phyloP scores from a whole-genome alignment of 495 filamentous ascomycete species.

The Penicillium cosmopolitanum region DNA sequence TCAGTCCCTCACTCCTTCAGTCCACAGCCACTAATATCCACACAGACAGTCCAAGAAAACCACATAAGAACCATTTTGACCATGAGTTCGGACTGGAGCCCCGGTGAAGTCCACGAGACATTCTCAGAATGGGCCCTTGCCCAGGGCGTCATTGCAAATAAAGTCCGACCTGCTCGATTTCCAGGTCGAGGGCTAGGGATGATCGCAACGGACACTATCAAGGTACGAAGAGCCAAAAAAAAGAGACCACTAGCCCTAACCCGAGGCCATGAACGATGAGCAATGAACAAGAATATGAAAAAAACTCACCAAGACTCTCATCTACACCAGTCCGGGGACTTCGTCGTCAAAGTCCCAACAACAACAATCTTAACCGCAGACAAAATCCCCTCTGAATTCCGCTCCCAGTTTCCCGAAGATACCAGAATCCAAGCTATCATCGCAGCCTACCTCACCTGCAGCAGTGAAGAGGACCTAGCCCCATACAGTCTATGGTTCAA shows the following conservation, averaged over 20 bases:
- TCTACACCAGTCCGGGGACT: slow-evolving; percentile 24
- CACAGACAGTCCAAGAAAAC: neutral
- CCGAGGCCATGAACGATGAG: neutral
- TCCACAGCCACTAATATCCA: neutral
- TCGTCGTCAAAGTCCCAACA: slow-evolving; percentile 57
- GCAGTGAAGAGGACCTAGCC: slow-evolving; percentile 33
- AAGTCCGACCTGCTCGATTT: slow-evolving; percentile 61
- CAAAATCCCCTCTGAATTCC: slow-evolving; percentile 54
- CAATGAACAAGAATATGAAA: neutral
- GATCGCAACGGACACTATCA: slow-evolving; percentile 64
- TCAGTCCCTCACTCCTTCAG: neutral
- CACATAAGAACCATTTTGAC: neutral
- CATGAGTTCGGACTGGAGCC: slow-evolving; percentile 42
- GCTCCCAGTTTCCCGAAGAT: slow-evolving; percentile 47
- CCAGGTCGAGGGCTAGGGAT: slow-evolving; percentile 75
- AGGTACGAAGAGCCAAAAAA: slow-evolving; percentile 47
- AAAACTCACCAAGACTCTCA: neutral
- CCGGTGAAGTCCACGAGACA: slow-evolving; percentile 50
- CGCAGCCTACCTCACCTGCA: slow-evolving; percentile 68
- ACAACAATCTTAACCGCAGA: slow-evolving; percentile 63
- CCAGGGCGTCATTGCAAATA: slow-evolving; percentile 60
- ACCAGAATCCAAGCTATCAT: slow-evolving; percentile 70
- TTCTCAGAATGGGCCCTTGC: slow-evolving; percentile 66
- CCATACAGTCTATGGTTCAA: slow-evolving; percentile 62
- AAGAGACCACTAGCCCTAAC: neutral